Evolutionary conservation across 768 basidiomycete genomes (phyloP).

Genomic region (Suillus decipiens): DNA sequence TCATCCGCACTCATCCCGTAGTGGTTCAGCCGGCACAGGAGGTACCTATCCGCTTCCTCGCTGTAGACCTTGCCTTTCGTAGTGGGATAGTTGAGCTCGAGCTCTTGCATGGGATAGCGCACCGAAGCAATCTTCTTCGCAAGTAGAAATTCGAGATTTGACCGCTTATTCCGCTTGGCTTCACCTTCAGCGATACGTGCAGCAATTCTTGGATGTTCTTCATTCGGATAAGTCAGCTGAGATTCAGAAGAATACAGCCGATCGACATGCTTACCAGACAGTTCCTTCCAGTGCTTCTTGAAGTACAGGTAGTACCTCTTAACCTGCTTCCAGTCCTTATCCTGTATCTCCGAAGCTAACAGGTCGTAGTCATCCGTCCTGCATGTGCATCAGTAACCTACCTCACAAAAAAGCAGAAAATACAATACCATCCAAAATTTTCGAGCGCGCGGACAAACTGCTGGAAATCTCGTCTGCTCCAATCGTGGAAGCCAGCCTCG

Average conservation of each 20-base stretch:
- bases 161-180: slow-evolving; percentile 84
- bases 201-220: slow-evolving; percentile 80
- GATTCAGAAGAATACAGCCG: background rate
- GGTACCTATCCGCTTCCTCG: slow-evolving; percentile 96
- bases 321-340: slow-evolving; percentile 80
- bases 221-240: background rate
- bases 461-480: slow-evolving; percentile 94
- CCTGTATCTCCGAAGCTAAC: slow-evolving; percentile 81
- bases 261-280: slow-evolving; percentile 56
- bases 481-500: slow-evolving; percentile 81
- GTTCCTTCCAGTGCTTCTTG: slow-evolving; percentile 85
- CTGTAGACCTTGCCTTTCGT: slow-evolving; percentile 97
- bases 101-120: slow-evolving; percentile 93
- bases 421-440: slow-evolving; percentile 73
- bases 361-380: slow-evolving; percentile 68
- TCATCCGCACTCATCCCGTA: slow-evolving; percentile 90
- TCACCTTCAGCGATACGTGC: slow-evolving; percentile 89
- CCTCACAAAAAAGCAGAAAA: background rate
- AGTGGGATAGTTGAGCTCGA: slow-evolving; percentile 92
- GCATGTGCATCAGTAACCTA: background rate
- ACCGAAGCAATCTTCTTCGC: slow-evolving; percentile 81
- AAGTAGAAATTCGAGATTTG: slow-evolving; percentile 77
- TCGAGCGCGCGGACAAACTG: slow-evolving; percentile 83
- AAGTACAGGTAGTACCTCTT: slow-evolving; percentile 80
- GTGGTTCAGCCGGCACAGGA: slow-evolving; percentile 85